Evolutionary conservation across 2,329 filamentous ascomycete species (phyloP), one percentile per base, ranked within the genome.

Genomic region (Celoporthe dispersa): DNA sequence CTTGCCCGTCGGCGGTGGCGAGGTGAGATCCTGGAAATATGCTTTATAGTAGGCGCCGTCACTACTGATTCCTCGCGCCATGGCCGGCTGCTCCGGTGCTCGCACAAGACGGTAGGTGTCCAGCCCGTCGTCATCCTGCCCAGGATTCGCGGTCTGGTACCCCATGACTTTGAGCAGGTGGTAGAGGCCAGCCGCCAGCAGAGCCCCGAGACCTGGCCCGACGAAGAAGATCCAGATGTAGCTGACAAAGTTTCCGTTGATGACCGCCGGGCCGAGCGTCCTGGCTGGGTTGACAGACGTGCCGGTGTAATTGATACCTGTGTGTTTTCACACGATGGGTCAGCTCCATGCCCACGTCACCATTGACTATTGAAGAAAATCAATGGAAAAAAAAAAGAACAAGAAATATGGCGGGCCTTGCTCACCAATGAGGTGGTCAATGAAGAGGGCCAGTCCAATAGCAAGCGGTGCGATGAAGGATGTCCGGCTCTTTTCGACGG

Each of bases 391-490:
- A 59, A 14, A 33, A 33, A 2, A 59, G 35, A n/a, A 19, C 5
- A 7, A 28, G 1, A 25, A 0, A 12, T 3, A 12, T 12, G 25
- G 44, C 1, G 22, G 3, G 1, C 1, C 61, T 19, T 11, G 68
- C 74, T 62, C 72, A 78, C 77, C 69, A 11, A 71, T 67, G 11
- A 71, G 69, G 72, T 77, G 65, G n/a, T 74, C 76, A 41, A 91
- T 82, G 75, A 91, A 91, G 31, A 91, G 81, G 0, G 88, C 80
- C 3, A 91, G 76, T 0, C 89, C 90, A 73, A 91, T 90, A 1
- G 87, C 88, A 0, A 91, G 79, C 0, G 89, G 89, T 0, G 88
- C 89, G 8, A 91, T 80, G 75, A 84, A 91, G 0, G 88, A 90
- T 0, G 85, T 86, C 72, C 86, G 86, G 76, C 90, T 88, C 76